Evolutionary conservation across 495 filamentous ascomycete genomes (phyloP), one percentile per base, ranked within the genome.

Genomic region (Podospora tetraspora): DNA sequence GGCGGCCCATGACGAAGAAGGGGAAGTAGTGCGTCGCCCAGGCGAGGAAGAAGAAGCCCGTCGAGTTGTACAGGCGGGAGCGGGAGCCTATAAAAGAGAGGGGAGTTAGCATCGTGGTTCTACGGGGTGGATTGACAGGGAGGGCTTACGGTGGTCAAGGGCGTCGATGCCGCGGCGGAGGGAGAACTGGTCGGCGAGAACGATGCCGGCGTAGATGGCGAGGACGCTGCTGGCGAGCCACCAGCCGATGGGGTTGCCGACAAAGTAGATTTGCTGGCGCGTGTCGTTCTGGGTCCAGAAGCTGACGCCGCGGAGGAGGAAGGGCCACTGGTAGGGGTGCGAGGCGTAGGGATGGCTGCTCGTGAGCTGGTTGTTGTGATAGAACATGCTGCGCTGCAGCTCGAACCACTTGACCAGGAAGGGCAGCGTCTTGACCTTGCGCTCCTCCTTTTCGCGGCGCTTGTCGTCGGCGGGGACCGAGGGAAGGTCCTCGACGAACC

Each of bases 251-350:
- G 96, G 95, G 81, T 99, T 99, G 57, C 95, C 95, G 34, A 99
- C 80, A 85, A 99, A 99, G 81, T 99, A 99, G 73, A 99, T 99
- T 80, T 99, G 95, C 80, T 95, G 90, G 30, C 91, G 88, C 11
- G 94, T 97, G 59, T 97, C 93, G 77, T 94, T 95, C 77, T 99
- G 91, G 11, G 95, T 99, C 95, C 95, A 99, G 89, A 99, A 99
- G 77, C 93, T 97, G 68, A 99, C 96, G 74, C 95, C 95, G 13
- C 96, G 89, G 52, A 99, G 83, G 69, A 99, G 84, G 87, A 98
- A 97, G 1, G 95, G 95, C 95, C 95, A 99, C 73, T 95, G 91
- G 81, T 94, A 92, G n/a, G 95, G 95, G 74, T 92, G 89, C 70
- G 91, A 95, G 27, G 95, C 88, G 74, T 99, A 99, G 1, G 95